phyloP scores from a whole-genome alignment of 192 early-diverging fungal genomes.

The Coemansia sp. region DNA sequence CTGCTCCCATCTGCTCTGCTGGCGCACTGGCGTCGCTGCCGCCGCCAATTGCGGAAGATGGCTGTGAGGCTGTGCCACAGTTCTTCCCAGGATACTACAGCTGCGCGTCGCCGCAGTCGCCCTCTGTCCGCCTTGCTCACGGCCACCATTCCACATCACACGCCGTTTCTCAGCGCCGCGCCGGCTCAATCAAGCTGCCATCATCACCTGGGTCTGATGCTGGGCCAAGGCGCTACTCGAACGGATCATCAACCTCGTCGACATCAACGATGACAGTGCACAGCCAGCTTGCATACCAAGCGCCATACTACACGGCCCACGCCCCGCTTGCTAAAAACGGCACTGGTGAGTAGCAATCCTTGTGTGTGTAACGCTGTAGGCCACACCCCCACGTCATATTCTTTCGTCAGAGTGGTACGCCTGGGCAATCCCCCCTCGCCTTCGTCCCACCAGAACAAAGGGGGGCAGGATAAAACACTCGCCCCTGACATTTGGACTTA shows the following conservation, averaged over 20 bases:
- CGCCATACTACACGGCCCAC: neutral
- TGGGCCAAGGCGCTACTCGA: slow-evolving; percentile 27
- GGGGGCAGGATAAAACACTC: neutral
- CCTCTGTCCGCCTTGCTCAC: neutral
- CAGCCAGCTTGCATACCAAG: neutral
- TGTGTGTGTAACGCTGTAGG: slow-evolving; percentile 3
- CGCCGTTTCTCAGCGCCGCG: slow-evolving; percentile 21
- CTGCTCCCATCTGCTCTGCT: neutral
- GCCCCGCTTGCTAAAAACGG: neutral
- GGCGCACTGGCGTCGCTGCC: neutral
- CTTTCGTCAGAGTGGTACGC: neutral
- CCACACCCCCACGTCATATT: slow-evolving; percentile 1
- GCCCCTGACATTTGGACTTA: too few species aligned
- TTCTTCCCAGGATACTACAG: slow-evolving; percentile 34
- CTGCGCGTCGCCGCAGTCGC: neutral
- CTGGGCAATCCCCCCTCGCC: neutral
- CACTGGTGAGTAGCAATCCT: neutral
- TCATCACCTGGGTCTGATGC: neutral
- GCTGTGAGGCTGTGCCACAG: slow-evolving; percentile 41
- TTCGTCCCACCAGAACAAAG: neutral
- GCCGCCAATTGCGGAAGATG: slow-evolving; percentile 27
- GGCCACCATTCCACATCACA: neutral
- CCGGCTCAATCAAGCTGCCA: slow-evolving; percentile 18
- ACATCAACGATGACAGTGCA: slow-evolving; percentile 11
- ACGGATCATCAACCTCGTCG: slow-evolving; percentile 25